Conservation (phyloP, 2,329 filamentous ascomycete species). For the Beauveria sp. region DNA sequence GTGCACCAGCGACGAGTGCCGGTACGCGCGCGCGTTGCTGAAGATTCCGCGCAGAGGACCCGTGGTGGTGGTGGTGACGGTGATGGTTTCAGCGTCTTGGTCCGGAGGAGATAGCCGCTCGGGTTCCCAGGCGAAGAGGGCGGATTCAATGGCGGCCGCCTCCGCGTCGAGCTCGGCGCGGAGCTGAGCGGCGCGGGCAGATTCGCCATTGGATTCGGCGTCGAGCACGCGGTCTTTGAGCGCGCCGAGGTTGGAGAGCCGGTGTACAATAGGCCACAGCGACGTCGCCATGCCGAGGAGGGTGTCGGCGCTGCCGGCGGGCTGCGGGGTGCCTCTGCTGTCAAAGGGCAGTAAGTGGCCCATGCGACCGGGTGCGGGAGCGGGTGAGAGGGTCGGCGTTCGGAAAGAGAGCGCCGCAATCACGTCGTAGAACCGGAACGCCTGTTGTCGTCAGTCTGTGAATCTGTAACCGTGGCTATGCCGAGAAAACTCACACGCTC, state of each 20-base stretch:
- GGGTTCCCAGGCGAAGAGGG: constrained; percentile 49
- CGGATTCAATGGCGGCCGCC: constrained; percentile 46
- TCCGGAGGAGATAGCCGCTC: constrained; percentile 27
- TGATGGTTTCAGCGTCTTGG: background rate
- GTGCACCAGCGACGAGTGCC: constrained; percentile 50
- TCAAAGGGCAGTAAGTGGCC: constrained; percentile 40
- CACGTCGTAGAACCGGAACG: constrained; percentile 59
- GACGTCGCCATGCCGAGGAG: constrained; percentile 55
- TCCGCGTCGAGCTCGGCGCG: constrained; percentile 43
- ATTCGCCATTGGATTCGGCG: constrained; percentile 26
- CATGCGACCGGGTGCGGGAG: constrained; percentile 39
- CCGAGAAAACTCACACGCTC: constrained; percentile 40
- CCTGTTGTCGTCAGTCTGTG: constrained; percentile 28
- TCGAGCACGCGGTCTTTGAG: constrained; percentile 44
- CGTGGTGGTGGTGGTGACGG: background rate
- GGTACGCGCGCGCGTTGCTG: constrained; percentile 53
- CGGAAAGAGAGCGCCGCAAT: constrained; percentile 56
- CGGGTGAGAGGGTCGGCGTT: constrained; percentile 46
- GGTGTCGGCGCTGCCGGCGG: constrained; percentile 47
- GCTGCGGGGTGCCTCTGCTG: constrained; percentile 35
- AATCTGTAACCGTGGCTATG: background rate
- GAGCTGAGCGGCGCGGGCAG: constrained; percentile 35
- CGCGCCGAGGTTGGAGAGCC: constrained; percentile 46
- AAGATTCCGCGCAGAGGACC: constrained; percentile 45
- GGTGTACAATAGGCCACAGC: constrained; percentile 56